These are phyloP conservation scores for Blastocladiella britannica DNA, from an alignment of 192 early-diverging fungal species.

Conservation along the genomic window DNA sequence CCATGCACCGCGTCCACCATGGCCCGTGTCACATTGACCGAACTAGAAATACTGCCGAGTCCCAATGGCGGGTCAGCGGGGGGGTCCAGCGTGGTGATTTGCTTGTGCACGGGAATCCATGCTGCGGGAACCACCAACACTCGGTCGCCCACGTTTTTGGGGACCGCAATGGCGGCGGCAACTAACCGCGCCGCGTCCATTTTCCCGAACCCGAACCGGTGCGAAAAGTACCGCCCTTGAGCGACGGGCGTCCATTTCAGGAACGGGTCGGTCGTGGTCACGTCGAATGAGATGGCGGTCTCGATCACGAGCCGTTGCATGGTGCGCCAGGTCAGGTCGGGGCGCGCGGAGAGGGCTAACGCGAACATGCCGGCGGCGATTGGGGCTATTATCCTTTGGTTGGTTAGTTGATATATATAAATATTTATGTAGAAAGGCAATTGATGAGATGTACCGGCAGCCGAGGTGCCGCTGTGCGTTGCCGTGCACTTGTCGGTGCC, in stretches of 20 bases:
- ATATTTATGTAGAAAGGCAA: too few species aligned
- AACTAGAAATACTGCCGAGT: constrained; percentile 12
- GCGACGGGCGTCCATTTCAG: constrained; percentile 39
- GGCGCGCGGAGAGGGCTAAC: constrained; percentile 57
- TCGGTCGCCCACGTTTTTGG: constrained; percentile 30
- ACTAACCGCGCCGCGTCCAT: constrained; percentile 42
- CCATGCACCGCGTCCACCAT: constrained; percentile 26
- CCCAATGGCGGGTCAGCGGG: constrained; percentile 15
- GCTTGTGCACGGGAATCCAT: too few species aligned
- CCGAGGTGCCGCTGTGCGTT: constrained; percentile 79
- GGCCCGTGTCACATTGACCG: constrained; percentile 19
- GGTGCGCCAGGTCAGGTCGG: constrained; percentile 92
- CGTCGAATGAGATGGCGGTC: constrained; percentile 49
- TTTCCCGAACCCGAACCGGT: constrained; percentile 86
- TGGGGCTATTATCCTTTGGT: too few species aligned
- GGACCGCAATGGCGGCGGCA: constrained; percentile 10
- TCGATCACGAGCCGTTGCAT: constrained; percentile 67
- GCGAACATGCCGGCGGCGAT: constrained; percentile 77
- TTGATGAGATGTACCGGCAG: constrained; percentile 39
- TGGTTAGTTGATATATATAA: too few species aligned
- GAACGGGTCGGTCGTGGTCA: constrained; percentile 28
- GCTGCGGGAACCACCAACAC: too few species aligned
- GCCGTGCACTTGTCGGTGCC: constrained; percentile 51
- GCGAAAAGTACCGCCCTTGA: constrained; percentile 56
- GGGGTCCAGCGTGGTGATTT: too few species aligned